Base-by-base conservation (phyloP, 192 early-diverging fungal genomes). In the Coemansia sp. region DNA sequence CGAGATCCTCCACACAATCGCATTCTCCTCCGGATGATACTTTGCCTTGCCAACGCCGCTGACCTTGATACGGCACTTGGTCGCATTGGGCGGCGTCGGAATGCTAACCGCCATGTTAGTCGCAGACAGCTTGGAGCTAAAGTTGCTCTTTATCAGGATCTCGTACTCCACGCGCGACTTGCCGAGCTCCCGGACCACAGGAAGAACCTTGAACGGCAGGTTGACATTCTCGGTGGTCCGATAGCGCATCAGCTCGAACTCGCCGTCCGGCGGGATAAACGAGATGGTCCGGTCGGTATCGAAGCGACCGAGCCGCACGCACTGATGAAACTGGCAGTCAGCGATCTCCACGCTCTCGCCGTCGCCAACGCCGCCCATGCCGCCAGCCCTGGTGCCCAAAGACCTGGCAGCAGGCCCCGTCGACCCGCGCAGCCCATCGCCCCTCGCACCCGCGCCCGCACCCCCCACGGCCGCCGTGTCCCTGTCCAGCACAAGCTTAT, bases 241-340 rank as follows among this genome's bases (percentile, higher is more conserved):
- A 69, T 97, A 90, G 72, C 85, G 86, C 97, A 98, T 98, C 23
- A 98, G 83, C 72, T 98, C 97, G 76, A 93, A 95, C 70, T 95
- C 94, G 53, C 94, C 94, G 67, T 95, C 97, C 0, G 95, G 95
- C 54, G 97, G 97, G 57, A 98, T 92, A 77, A 98, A 98, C 69
- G 88, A 96, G 74, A 98, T 98, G 4, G 91, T 93, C 23, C 95
- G 83, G 69, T 95, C 91, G 22, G 84, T 85, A 58, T 98, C 95
- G 69, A 97, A 98, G 60, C 87, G 88, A 32, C 90, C 92, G 29
- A 98, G 77, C 62, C 91, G 88, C 45, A 98, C 97, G 78, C 97
- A 98, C 81, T 98, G 97, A 72, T 98, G 97, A 84, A 98, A 98
- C 69, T 98, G 93, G 63, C 88, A 91, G 66, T 98, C 97, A 51